These are phyloP conservation scores for Penicillium daleae DNA, from an alignment of 495 filamentous ascomycete species.

Conservation along the genomic window DNA sequence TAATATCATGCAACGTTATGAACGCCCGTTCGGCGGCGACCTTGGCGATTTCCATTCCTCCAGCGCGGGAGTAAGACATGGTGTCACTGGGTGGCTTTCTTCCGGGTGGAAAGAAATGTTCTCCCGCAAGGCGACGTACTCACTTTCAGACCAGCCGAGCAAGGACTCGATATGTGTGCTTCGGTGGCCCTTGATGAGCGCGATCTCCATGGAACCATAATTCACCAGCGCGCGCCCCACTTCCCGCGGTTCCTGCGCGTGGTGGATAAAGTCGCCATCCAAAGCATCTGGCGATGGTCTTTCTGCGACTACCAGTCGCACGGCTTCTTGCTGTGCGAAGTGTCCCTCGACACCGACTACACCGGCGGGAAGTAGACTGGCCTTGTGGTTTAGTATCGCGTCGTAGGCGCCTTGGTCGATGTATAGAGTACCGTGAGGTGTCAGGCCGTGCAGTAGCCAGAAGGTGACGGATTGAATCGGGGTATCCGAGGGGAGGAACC, in stretches of 20 bases:
- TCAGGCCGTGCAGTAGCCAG: constrained; percentile 95
- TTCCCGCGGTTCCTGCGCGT: constrained; percentile 62
- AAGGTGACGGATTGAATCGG: constrained; percentile 92
- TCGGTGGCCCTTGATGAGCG: constrained; percentile 78
- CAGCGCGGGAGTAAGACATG: constrained; percentile 45
- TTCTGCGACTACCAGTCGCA: constrained; percentile 78
- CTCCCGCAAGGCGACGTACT: constrained; percentile 90
- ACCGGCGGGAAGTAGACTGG: constrained; percentile 88
- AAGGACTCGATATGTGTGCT: constrained; percentile 78
- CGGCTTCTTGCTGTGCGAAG: constrained; percentile 91
- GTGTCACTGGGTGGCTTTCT: constrained; percentile 33
- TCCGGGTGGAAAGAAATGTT: constrained; percentile 71
- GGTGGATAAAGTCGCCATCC: constrained; percentile 48
- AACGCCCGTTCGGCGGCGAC: neutral
- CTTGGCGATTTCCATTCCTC: constrained; percentile 29
- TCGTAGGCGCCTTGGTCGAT: constrained; percentile 87
- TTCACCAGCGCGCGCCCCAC: constrained; percentile 93
- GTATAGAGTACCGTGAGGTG: constrained; percentile 85
- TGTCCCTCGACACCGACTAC: constrained; percentile 85
- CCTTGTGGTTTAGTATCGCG: constrained; percentile 73
- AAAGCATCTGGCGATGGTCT: constrained; percentile 42
- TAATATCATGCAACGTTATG: constrained; percentile 11
- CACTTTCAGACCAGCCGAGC: constrained; percentile 89
- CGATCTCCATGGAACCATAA: constrained; percentile 83
- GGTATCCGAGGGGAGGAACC: constrained; percentile 84